These are phyloP conservation scores for Suhomyces bolitotheri DNA, from an alignment of 1,139 yeast species.

Conservation along the genomic window DNA sequence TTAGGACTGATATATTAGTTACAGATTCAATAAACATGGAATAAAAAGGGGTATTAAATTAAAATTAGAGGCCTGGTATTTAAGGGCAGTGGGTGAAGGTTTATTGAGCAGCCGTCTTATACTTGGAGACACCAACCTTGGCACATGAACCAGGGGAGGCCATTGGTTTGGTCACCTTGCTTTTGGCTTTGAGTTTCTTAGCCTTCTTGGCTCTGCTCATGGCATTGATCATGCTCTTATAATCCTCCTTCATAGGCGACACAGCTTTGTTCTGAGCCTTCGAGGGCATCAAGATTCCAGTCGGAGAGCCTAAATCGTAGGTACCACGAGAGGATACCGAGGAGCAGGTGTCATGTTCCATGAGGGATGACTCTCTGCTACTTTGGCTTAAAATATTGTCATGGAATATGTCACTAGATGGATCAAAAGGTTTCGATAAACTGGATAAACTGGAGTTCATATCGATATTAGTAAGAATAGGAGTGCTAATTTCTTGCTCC, in stretches of 20 bases:
- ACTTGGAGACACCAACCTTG: slow-evolving; percentile 2
- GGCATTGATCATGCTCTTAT: slow-evolving; percentile 17
- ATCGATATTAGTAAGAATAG: slow-evolving; percentile 12
- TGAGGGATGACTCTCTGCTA: slow-evolving; percentile 9
- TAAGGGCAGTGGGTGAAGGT: no score
- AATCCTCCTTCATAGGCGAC: slow-evolving; percentile 12
- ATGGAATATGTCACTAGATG: slow-evolving; percentile 12
- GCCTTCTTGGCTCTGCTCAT: slow-evolving; percentile 20
- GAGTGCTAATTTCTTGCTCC: slow-evolving; percentile 10
- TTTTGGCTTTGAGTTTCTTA: slow-evolving; percentile 8
- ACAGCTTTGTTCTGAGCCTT: slow-evolving; percentile 3
- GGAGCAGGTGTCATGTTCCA: slow-evolving; percentile 11
- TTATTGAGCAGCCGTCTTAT: slow-evolving; percentile 5
- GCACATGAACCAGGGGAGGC: slow-evolving; percentile 2
- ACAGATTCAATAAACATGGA: slow-evolving; percentile 7
- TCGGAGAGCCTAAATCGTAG: slow-evolving; percentile 1
- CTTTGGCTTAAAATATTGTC: slow-evolving; percentile 11
- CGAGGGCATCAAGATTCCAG: slow-evolving; percentile 15
- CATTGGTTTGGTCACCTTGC: slow-evolving; percentile 5
- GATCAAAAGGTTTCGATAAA: slow-evolving; percentile 10
- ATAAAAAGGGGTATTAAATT: slow-evolving; percentile 5
- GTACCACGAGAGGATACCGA: slow-evolving; percentile 7
- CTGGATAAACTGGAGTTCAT: slow-evolving; percentile 5
- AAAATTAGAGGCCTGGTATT: no score
- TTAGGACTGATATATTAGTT: slow-evolving; percentile 5